Conservation (phyloP, 2,329 filamentous ascomycete genomes). For the Magnaporthiopsis incrustans region DNA sequence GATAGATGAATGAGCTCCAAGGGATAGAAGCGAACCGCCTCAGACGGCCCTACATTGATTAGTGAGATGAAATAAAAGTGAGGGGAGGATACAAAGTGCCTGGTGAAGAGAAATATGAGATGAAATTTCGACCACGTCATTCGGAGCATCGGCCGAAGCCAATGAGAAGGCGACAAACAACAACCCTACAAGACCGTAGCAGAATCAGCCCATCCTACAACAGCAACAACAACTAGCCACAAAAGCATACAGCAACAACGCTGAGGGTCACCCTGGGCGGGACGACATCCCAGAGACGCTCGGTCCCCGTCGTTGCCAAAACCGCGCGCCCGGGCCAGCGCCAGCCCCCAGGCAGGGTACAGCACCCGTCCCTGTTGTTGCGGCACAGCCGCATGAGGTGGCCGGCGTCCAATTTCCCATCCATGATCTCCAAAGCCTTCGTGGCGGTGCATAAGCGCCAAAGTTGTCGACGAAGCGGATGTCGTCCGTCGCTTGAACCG, state of each 20-base stretch:
- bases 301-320: background rate
- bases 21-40: no score
- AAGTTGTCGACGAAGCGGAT: slow-evolving; percentile 2
- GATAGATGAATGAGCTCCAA: no score
- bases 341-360: background rate
- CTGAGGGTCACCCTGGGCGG: background rate
- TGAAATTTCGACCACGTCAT: no score
- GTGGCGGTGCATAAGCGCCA: background rate
- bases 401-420: background rate
- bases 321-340: background rate
- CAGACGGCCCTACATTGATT: no score
- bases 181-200: no score
- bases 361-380: background rate
- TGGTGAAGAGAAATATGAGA: no score
- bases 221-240: background rate
- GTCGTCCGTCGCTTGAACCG: background rate
- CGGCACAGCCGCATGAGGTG: slow-evolving; percentile 1
- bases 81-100: no score
- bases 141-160: no score
- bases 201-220: no score
- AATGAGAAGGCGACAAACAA: no score
- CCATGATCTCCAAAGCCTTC: background rate
- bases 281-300: background rate
- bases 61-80: no score
- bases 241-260: background rate